Conservation (phyloP, 2,329 filamentous ascomycete species). For the Aspergillus unguis region DNA sequence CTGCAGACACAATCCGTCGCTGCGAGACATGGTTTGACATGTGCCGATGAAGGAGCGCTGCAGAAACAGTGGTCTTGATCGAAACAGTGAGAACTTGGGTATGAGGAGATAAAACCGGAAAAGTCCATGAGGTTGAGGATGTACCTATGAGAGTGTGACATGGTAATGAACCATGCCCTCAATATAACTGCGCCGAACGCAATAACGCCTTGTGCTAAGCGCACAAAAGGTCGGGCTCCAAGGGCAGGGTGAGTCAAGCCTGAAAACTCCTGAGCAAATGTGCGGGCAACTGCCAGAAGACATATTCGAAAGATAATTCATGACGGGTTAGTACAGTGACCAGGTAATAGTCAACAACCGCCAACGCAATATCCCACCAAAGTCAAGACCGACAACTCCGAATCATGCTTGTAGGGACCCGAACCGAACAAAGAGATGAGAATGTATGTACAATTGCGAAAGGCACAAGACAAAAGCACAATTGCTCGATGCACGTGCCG, state of each 20-base stretch:
- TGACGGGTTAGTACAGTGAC: background rate
- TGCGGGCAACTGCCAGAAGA: background rate
- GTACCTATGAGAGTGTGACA: background rate
- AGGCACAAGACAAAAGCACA: conserved; percentile 1
- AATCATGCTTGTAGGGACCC: conserved; percentile 6
- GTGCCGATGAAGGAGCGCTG: no score
- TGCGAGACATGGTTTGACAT: no score
- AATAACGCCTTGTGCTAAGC: conserved; percentile 4
- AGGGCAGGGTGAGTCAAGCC: background rate
- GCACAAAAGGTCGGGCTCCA: background rate
- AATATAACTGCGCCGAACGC: conserved; percentile 3
- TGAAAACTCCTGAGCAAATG: background rate
- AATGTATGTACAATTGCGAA: conserved; percentile 10
- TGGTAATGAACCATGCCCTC: background rate
- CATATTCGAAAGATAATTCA: background rate
- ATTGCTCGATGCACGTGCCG: background rate
- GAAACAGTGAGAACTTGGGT: background rate
- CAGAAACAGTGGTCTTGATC: no score
- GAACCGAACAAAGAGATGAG: conserved; percentile 3
- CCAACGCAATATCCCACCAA: conserved; percentile 4
- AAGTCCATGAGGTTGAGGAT: background rate
- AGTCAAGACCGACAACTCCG: conserved; percentile 9
- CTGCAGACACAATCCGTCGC: no score
- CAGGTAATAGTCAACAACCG: background rate
- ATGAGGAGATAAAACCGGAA: background rate